Evolutionary conservation across 2,329 filamentous ascomycete genomes (phyloP), one percentile per base, ranked within the genome.

Genomic region (Ceratocystis lukuohia): DNA sequence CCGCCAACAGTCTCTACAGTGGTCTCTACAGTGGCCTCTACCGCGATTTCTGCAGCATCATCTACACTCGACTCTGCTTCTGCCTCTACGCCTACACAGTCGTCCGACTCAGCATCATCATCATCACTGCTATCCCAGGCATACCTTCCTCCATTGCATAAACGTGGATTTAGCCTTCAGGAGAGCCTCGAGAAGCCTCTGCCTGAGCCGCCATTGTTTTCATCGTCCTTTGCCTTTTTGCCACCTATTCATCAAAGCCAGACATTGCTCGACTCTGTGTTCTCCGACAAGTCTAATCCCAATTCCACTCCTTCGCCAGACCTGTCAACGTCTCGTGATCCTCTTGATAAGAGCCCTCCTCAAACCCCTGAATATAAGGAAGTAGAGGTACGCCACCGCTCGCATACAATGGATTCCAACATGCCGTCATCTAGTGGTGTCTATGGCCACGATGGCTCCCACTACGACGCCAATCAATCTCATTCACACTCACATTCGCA

Each of bases 141-240:
- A 22, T 56, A 33, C 25, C 15, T 56, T 22, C 48, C 59, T 8
- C 56, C 61, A 30, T n/a, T 57, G 22, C 69, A 68, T 56, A 66
- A 50, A 33, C 69, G 80, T 70, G 80, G 78, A 70, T 69, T 82
- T 72, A 84, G 79, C 69, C 74, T 84, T 62, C 81, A 82, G 71
- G 76, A 80, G 67, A 84, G 81, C 70, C 80, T 84, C 69, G 78
- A 68, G 70, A 85, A 85, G 72, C 82, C 82, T 62, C 73, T 84
- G 25, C 82, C 82, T 45, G 77, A 80, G 68, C 77, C 81, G 28
- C 81, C 82, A 30, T 76, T 72, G 70, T 70, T 62, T 68, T 69
- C 71, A 65, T 72, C 70, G 65, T 72, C 70, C 59, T 68, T 69
- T 68, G 68, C 67, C 46, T 75, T 44, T 15, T 25, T 66, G 62